phyloP scores from a whole-genome alignment of 1,139 yeast species.

The Suhomyces atakaporum region DNA sequence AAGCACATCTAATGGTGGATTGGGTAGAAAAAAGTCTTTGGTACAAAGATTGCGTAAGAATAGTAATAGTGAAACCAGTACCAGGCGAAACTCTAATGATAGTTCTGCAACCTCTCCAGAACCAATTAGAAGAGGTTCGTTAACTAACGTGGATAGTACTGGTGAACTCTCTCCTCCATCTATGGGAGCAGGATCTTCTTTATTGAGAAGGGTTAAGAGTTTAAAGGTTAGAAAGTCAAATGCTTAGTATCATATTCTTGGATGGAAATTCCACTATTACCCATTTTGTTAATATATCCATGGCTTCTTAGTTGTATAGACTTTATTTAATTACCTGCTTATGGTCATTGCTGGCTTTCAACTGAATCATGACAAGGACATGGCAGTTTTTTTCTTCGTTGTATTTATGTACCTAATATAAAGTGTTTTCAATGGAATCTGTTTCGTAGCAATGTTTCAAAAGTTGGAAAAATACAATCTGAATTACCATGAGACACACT shows the following conservation, averaged over 20 bases:
- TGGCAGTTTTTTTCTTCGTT: conserved; percentile 3
- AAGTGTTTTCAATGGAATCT: too few species aligned
- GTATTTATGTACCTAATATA: conserved; percentile 5
- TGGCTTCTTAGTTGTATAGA: background rate
- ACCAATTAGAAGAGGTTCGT: conserved; percentile 25
- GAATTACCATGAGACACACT: background rate
- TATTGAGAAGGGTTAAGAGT: conserved; percentile 84
- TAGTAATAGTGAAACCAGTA: conserved; percentile 36
- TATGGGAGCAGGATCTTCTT: conserved; percentile 32
- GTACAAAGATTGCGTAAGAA: conserved; percentile 63
- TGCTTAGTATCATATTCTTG: conserved; percentile 1
- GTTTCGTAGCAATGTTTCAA: too few species aligned
- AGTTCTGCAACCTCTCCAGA: conserved; percentile 15
- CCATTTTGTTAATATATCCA: background rate
- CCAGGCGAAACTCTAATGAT: conserved; percentile 42
- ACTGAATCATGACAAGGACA: conserved; percentile 1
- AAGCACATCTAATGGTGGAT: conserved; percentile 35
- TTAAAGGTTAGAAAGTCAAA: conserved; percentile 71
- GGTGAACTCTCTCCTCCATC: conserved; percentile 17
- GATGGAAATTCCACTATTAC: background rate
- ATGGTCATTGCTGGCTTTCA: conserved; percentile 1
- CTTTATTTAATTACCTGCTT: conserved; percentile 1
- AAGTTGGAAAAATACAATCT: too few species aligned
- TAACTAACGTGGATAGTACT: conserved; percentile 16
- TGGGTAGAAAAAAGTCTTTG: conserved; percentile 73